Conservation (phyloP, 371 early-diverging fungal genomes). For the Rhizopus arrhizus region DNA sequence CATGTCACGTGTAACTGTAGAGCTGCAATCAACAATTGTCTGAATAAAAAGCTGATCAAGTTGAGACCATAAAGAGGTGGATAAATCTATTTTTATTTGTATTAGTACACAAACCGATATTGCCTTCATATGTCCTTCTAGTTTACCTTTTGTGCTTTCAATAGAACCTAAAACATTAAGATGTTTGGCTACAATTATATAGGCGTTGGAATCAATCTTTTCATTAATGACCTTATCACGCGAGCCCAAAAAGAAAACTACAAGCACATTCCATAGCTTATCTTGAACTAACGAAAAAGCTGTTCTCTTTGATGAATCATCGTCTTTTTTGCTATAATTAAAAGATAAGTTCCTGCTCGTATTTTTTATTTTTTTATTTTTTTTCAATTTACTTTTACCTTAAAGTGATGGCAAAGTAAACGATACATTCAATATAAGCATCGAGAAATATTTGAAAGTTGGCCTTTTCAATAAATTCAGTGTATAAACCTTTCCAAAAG, state of each 20-base stretch:
- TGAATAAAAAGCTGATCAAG: constrained; percentile 31
- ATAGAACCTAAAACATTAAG: constrained; percentile 26
- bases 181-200: constrained; percentile 35
- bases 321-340: constrained; percentile 17
- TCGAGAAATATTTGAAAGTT: constrained; percentile 59
- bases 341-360: too few species aligned
- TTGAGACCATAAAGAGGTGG: constrained; percentile 23
- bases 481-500: constrained; percentile 70
- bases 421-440: constrained; percentile 63
- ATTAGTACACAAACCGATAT: neutral
- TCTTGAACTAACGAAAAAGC: constrained; percentile 19
- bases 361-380: neutral
- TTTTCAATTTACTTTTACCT: constrained; percentile 32
- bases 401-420: constrained; percentile 54
- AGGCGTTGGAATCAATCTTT: constrained; percentile 26
- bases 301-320: constrained; percentile 4
- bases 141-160: constrained; percentile 26
- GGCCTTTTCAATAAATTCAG: constrained; percentile 52
- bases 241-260: constrained; percentile 23
- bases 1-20: constrained; percentile 10
- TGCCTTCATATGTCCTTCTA: neutral
- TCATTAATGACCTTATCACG: constrained; percentile 24
- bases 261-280: constrained; percentile 23
- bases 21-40: constrained; percentile 34
- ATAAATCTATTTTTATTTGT: constrained; percentile 4